A percentile compares a stretch with the other conserved stretches of the same genome.
Conservation (phyloP, 2,329 filamentous ascomycete genomes). For the Didymellaceae sp. region DNA sequence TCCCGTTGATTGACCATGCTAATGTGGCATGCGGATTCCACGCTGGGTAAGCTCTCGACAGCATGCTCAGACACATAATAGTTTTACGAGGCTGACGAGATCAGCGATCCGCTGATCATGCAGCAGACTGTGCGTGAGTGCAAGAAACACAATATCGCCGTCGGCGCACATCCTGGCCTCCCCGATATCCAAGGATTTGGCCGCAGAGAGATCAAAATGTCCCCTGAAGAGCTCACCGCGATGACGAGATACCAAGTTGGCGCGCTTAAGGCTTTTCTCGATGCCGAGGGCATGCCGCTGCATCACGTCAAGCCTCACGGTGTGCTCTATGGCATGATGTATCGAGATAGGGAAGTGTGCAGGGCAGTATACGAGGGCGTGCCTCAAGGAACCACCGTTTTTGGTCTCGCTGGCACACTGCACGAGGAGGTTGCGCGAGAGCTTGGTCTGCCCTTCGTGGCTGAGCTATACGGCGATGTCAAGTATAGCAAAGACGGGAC, state of each 20-base stretch:
- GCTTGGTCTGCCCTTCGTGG: constrained; percentile 60
- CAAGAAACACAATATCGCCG: constrained; percentile 62
- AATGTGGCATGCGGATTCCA: constrained; percentile 69
- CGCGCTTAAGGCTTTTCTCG: constrained; percentile 65
- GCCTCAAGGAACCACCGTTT: constrained; percentile 58
- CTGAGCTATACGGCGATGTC: constrained; percentile 63
- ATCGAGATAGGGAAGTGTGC: constrained; percentile 58
- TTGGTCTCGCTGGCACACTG: constrained; percentile 61
- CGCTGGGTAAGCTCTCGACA: constrained; percentile 42
- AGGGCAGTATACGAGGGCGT: constrained; percentile 61
- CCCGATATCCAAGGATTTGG: constrained; percentile 72
- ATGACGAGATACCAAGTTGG: constrained; percentile 69
- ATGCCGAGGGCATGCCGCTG: constrained; percentile 61
- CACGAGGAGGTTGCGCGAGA: constrained; percentile 63
- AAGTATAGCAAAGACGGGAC: constrained; percentile 60
- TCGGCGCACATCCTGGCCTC: constrained; percentile 69
- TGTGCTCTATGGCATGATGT: constrained; percentile 65
- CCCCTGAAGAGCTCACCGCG: constrained; percentile 63
- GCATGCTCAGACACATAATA: not conserved
- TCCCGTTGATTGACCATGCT: constrained; percentile 66
- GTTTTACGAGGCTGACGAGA: constrained; percentile 9
- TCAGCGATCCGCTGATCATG: constrained; percentile 68
- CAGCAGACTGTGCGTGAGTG: constrained; percentile 63
- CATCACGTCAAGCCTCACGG: constrained; percentile 70
- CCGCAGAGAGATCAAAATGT: constrained; percentile 65